Percentiles rank a stretch among this genome's conserved stretches.
Evolutionary conservation across 2,329 filamentous ascomycete species (phyloP).

Genomic region (Penicillium occitanis): DNA sequence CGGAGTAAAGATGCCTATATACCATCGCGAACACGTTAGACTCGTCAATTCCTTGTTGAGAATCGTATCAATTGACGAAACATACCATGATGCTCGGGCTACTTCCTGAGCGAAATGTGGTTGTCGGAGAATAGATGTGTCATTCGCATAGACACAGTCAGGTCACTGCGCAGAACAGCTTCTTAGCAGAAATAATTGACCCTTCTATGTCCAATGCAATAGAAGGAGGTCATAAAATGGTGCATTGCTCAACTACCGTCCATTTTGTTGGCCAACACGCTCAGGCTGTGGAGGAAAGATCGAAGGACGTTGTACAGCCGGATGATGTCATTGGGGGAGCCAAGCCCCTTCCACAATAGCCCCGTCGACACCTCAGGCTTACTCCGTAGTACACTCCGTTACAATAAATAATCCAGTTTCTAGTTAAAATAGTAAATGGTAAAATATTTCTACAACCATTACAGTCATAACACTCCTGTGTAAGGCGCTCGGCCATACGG

Average conservation of each 20-base stretch:
- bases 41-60: not conserved
- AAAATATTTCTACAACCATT: too few species aligned
- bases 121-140: not conserved
- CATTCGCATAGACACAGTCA: not conserved
- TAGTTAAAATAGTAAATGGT: too few species aligned
- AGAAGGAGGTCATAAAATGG: not conserved
- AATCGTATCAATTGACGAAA: too few species aligned
- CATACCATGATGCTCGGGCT: constrained; percentile 4
- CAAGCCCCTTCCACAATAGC: not conserved
- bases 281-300: not conserved
- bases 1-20: constrained; percentile 71
- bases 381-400: too few species aligned
- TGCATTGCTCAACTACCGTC: not conserved
- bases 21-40: not conserved
- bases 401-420: too few species aligned
- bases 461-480: too few species aligned
- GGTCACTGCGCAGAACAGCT: not conserved
- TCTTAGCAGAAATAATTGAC: not conserved
- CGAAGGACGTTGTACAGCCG: not conserved
- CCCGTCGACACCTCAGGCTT: too few species aligned
- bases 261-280: not conserved
- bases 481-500: too few species aligned
- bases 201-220: not conserved
- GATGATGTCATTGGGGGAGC: constrained; percentile 5
- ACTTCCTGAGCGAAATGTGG: not conserved